Conservation (phyloP, 345 rosid species). For the Salix udensis region DNA sequence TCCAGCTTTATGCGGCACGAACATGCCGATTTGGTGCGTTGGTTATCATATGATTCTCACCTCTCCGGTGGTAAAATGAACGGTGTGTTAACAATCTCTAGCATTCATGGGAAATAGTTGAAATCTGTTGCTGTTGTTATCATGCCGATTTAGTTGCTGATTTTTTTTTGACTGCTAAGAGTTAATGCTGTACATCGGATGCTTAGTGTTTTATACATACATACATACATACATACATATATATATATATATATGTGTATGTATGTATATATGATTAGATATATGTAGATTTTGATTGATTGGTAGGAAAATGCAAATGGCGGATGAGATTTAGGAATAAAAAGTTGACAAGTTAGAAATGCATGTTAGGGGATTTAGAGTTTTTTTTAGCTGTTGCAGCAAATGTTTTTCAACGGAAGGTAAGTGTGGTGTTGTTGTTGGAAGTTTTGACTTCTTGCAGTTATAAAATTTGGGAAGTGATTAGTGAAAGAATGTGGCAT, state of each 20-base stretch:
- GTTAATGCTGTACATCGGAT: background rate
- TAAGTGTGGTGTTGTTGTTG: no score
- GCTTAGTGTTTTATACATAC: background rate
- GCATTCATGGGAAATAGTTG: background rate
- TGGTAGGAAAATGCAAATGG: background rate
- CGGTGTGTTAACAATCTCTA: constrained; percentile 36
- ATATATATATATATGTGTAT: background rate
- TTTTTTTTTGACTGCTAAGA: background rate
- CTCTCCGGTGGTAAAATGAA: constrained; percentile 37
- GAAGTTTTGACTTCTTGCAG: no score
- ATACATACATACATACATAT: no score
- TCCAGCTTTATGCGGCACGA: constrained; percentile 46
- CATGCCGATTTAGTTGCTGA: background rate
- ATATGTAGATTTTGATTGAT: background rate
- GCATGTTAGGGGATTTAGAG: background rate
- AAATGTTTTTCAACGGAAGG: background rate
- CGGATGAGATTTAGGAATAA: background rate
- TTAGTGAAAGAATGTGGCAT: background rate
- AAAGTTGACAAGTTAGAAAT: background rate
- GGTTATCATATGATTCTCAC: constrained; percentile 49
- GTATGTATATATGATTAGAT: no score
- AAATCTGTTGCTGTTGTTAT: background rate
- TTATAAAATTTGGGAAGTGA: background rate
- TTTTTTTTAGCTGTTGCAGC: background rate
- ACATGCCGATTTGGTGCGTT: constrained; percentile 45